Evolutionary conservation across 768 basidiomycete genomes (phyloP), one percentile per base, ranked within the genome.

Genomic region (Punctularia strigosozonata): DNA sequence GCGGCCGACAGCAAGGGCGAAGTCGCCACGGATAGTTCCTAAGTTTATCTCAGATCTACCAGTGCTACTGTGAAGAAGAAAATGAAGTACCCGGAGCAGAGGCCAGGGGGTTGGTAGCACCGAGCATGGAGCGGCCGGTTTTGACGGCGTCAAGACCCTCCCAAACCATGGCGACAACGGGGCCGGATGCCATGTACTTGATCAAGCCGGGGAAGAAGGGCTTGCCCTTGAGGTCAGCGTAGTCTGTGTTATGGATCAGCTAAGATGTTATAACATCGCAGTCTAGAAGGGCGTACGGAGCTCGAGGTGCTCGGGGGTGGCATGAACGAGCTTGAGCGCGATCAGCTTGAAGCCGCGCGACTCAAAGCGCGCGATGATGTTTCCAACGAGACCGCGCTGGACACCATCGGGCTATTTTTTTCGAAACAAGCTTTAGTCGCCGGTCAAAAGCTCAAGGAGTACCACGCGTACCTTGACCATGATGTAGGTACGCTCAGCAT

Each of bases 11-110:
- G 90, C 87, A 51, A 98, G 81, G 51, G 80, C 82, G 64, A 73
- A 95, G 68, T 95, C 91, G 42, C 90, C 92, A 61, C 92, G 89
- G 69, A 97, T 97, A 46, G 91, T 85, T 43, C 89, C 87, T 88
- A 41, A 19, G n/a, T 24, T 31, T 19, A 31, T 23, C 18, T 38
- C 6, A 42, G 18, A 26, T 15, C 12, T 40, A 13, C 17, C 41
- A 30, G 10, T 25, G 43, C 24, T 23, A 31, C 42, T 34, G n/a
- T 44, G 17, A 32, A 14, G 14, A 17, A 37, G 2, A 6, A 21
- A 10, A 38, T 20, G 28, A 61, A 77, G 44, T 48, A 84, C 92
- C 94, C 48, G 85, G 73, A 46, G 76, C 66, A 46, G 94, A 97
- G 26, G 71, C 72, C 46, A 97, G 77, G 44, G 95, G 95, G 79